Conservation (phyloP, 208 protist genomes). For the Novymonas esmeraldas region DNA sequence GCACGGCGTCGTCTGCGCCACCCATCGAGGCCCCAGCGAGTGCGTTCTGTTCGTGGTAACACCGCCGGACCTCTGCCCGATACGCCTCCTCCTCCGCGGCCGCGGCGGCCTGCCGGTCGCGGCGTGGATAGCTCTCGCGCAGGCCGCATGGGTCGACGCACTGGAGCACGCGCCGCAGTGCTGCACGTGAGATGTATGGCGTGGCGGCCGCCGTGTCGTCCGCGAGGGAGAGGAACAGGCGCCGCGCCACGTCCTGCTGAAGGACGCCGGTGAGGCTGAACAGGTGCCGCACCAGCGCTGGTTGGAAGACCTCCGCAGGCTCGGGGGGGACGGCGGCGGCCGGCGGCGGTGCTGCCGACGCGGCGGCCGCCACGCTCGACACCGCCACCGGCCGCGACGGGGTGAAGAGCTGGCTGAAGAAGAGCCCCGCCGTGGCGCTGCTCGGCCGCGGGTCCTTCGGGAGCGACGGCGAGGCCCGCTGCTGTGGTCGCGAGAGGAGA, state of each 20-base stretch:
- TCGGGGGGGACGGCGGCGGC: neutral
- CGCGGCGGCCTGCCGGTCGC: neutral
- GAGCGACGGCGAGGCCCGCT: no score
- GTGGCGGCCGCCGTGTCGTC: neutral
- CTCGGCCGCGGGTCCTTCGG: no score
- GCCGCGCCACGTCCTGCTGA: conserved; percentile 36
- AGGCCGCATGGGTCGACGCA: conserved; percentile 16
- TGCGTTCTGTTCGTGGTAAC: conserved; percentile 9
- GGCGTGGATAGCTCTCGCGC: conserved; percentile 1
- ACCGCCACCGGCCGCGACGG: no score
- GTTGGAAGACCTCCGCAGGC: conserved; percentile 8
- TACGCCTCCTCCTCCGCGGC: conserved; percentile 13
- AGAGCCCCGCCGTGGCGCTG: conserved; percentile 16
- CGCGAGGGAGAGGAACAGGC: conserved; percentile 36
- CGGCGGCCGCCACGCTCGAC: neutral
- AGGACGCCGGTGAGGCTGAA: conserved; percentile 45
- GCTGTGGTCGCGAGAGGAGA: neutral
- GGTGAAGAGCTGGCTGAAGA: conserved; percentile 21
- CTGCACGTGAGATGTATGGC: neutral
- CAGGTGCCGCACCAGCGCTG: conserved; percentile 32
- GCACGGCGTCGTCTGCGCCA: neutral
- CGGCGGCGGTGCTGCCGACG: neutral
- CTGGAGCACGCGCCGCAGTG: conserved; percentile 10
- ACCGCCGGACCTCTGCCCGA: conserved; percentile 23
- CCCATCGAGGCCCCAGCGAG: neutral